These are phyloP conservation scores for Clarireedia homoeocarpa DNA, from an alignment of 2,329 filamentous ascomycete species.

Conservation along the genomic window DNA sequence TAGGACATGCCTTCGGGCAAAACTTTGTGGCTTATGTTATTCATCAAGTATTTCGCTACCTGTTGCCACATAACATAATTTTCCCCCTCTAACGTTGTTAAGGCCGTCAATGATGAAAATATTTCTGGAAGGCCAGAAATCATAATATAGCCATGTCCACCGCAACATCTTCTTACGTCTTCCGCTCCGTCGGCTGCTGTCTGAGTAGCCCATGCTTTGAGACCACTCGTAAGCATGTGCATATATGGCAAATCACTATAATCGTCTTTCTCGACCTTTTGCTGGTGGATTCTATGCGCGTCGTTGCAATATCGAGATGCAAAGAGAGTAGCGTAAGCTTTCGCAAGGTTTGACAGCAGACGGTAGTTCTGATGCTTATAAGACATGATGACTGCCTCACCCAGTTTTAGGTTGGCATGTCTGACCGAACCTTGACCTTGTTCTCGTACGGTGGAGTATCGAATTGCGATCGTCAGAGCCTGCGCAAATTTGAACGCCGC, in stretches of 20 bases:
- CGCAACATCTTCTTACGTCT: slow-evolving; percentile 31
- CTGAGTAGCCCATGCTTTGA: slow-evolving; percentile 26
- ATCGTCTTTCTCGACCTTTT: slow-evolving; percentile 5
- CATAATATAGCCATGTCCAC: slow-evolving; percentile 33
- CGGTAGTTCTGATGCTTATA: slow-evolving; percentile 27
- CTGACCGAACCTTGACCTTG: slow-evolving; percentile 15
- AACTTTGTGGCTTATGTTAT: slow-evolving; percentile 6
- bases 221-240: slow-evolving; percentile 24
- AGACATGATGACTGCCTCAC: slow-evolving; percentile 8
- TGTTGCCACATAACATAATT: slow-evolving; percentile 36
- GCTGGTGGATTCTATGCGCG: background rate
- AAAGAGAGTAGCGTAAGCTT: slow-evolving; percentile 26
- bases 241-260: slow-evolving; percentile 16
- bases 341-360: slow-evolving; percentile 23
- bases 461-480: slow-evolving; percentile 30
- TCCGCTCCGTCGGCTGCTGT: slow-evolving; percentile 28
- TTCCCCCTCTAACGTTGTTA: slow-evolving; percentile 33
- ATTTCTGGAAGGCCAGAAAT: slow-evolving; percentile 29
- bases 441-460: slow-evolving; percentile 28
- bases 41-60: slow-evolving; percentile 24
- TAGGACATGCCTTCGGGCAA: slow-evolving; percentile 11
- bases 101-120: slow-evolving; percentile 23
- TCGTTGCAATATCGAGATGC: slow-evolving; percentile 2
- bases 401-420: background rate
- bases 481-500: slow-evolving; percentile 27